These are phyloP conservation scores for Podospora appendiculata DNA, from an alignment of 495 filamentous ascomycete species.

Conservation along the genomic window DNA sequence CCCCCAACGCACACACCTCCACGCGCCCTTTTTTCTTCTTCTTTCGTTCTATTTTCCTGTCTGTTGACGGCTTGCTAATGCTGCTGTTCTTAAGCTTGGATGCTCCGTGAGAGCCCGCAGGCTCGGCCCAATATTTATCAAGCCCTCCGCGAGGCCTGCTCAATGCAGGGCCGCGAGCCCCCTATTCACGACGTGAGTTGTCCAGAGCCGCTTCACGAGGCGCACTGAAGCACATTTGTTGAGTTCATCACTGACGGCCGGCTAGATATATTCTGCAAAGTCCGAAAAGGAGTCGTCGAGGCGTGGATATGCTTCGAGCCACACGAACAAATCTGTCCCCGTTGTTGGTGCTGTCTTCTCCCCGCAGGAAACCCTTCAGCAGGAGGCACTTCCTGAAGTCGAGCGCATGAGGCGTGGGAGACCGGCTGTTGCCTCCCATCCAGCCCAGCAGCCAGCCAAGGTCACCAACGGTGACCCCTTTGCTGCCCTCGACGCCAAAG, in stretches of 20 bases:
- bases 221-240: not conserved
- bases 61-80: constrained; percentile 22
- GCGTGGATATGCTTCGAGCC: constrained; percentile 7
- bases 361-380: constrained; percentile 57
- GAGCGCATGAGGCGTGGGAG: constrained; percentile 90
- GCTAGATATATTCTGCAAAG: constrained; percentile 73
- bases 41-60: too few relatives aligned
- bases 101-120: constrained; percentile 80
- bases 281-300: constrained; percentile 34
- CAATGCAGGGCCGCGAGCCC: constrained; percentile 79
- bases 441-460: constrained; percentile 53
- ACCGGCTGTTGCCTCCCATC: constrained; percentile 47
- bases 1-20: not conserved
- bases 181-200: constrained; percentile 84
- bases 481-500: constrained; percentile 68
- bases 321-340: constrained; percentile 40
- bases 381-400: constrained; percentile 76
- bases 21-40: not conserved
- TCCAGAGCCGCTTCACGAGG: not conserved
- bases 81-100: constrained; percentile 53
- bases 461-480: constrained; percentile 77
- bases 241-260: constrained; percentile 6
- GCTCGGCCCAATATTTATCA: constrained; percentile 90
- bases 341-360: constrained; percentile 64
- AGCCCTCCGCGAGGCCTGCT: constrained; percentile 74